These are phyloP conservation scores for Lipomyces chichibuensis DNA, from an alignment of 805 yeast genomes.

Conservation along the genomic window DNA sequence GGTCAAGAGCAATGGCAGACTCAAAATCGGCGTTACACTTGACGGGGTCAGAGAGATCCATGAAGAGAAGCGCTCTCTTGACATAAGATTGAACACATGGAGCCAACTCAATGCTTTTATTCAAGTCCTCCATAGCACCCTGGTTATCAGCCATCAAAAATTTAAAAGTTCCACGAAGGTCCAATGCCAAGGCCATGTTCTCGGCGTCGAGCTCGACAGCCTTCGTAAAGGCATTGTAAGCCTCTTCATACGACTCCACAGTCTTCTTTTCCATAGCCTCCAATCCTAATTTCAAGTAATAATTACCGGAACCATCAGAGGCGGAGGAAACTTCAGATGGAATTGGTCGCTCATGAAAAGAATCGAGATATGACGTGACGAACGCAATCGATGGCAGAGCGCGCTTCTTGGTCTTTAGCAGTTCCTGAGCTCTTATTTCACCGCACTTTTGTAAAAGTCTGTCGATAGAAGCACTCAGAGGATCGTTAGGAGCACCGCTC, in stretches of 20 bases:
- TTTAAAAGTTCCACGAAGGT: slow-evolving; percentile 78
- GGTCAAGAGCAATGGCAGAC: slow-evolving; percentile 67
- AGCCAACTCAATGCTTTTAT: slow-evolving; percentile 62
- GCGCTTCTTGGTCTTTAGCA: slow-evolving; percentile 54
- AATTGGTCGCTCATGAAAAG: slow-evolving; percentile 65
- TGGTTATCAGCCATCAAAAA: slow-evolving; percentile 77
- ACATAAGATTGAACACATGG: slow-evolving; percentile 81
- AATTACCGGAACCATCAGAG: slow-evolving; percentile 63
- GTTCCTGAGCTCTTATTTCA: slow-evolving; percentile 66
- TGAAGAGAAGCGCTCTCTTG: slow-evolving; percentile 76
- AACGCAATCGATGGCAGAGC: slow-evolving; percentile 82
- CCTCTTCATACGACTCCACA: slow-evolving; percentile 62
- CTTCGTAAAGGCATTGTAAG: slow-evolving; percentile 52
- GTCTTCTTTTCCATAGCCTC: slow-evolving; percentile 49
- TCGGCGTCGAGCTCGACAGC: slow-evolving; percentile 39
- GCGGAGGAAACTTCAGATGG: slow-evolving; percentile 54
- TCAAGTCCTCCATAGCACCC: slow-evolving; percentile 64
- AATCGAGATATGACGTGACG: slow-evolving; percentile 81
- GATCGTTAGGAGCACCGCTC: slow-evolving; percentile 79
- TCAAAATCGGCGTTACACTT: slow-evolving; percentile 70
- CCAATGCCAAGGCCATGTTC: slow-evolving; percentile 71
- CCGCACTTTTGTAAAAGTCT: slow-evolving; percentile 82
- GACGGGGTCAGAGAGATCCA: slow-evolving; percentile 70
- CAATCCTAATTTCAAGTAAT: slow-evolving; percentile 40
- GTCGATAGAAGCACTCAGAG: slow-evolving; percentile 80